phyloP scores from a whole-genome alignment of 2,329 filamentous ascomycete species.

The Neofusicoccum cordaticola region DNA sequence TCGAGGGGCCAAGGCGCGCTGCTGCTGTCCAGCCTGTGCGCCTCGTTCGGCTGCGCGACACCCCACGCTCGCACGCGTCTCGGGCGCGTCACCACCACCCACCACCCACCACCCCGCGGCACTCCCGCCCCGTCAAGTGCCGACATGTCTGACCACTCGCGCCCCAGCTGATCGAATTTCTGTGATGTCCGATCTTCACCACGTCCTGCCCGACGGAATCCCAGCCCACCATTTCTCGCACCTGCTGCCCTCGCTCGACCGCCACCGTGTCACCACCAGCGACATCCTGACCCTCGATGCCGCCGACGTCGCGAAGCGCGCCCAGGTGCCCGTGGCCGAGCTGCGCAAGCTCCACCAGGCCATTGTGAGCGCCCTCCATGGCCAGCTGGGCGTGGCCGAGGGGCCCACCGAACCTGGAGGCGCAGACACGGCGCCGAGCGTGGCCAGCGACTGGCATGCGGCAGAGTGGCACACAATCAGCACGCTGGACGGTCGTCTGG shows the following conservation, averaged over 20 bases:
- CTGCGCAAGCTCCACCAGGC: constrained; percentile 70
- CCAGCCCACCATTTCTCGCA: constrained; percentile 67
- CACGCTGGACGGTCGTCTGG: constrained; percentile 73
- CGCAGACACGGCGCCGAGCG: background rate
- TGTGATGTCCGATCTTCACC: constrained; percentile 79
- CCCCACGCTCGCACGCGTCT: background rate
- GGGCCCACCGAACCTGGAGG: constrained; percentile 20
- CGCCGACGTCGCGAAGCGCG: constrained; percentile 79
- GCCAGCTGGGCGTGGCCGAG: constrained; percentile 51
- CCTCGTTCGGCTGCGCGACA: background rate
- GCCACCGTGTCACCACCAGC: constrained; percentile 70
- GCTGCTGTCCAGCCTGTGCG: background rate
- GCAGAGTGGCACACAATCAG: constrained; percentile 63
- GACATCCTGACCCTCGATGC: constrained; percentile 85
- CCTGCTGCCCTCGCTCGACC: constrained; percentile 77
- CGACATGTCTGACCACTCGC: background rate
- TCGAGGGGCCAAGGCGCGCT: background rate
- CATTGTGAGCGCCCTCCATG: constrained; percentile 65
- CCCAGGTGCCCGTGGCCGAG: constrained; percentile 75
- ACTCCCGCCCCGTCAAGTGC: constrained; percentile 1
- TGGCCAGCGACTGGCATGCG: constrained; percentile 24
- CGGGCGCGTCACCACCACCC: background rate
- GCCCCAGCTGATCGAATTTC: constrained; percentile 1
- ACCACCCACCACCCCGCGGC: background rate
- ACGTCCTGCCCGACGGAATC: constrained; percentile 73